Base-by-base conservation (phyloP, 1,284 basidiomycete species). In the Pterula multifida region DNA sequence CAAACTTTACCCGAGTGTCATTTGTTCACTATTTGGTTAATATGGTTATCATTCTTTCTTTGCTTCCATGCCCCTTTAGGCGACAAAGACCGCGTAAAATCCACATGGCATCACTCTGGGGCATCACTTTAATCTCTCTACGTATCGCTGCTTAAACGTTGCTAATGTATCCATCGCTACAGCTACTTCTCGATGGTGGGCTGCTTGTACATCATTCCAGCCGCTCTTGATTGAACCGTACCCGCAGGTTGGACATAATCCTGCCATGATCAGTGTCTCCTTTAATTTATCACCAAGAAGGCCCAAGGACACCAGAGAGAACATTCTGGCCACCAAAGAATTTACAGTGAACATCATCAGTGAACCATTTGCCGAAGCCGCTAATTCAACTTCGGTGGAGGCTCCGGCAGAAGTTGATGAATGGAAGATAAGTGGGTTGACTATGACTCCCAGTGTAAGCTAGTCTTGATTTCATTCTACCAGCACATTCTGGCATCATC, bases 331-430 rank as follows among this genome's bases (percentile, higher is more conserved):
- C 0, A 82, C 78, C 3, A 80, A 79, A 56, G 72, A 83, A 59
- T 91, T 90, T 61, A 81, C 79, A 3, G 78, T 85, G 44, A 85
- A 79, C 58, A 81, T 90, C 54, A 81, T 90, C 58, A 84, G 80
- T 54, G 85, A 89, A 61, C 67, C 79, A 0, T 85, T 87, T 60
- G 66, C 81, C 42, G 81, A 87, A 60, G 81, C 85, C 1, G 78
- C 81, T 3, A 90, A 90, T 61, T 71, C 73, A 52, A 77, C 79
- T 4, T 71, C 80, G 4, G 71, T 85, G 36, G 80, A 88, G 55
- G 70, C 81, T 3, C 85, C 87, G 6, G 67, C 69, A 3, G 70
- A 76, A 6, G 69, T 79, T 2, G 73, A 81, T 59, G 85, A 90
- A 63, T 91, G 85, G 85, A 64, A 72, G 23, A 64, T 90, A 48